Base-by-base conservation (phyloP, 2,329 filamentous ascomycete genomes). In the Microsporum canis region DNA sequence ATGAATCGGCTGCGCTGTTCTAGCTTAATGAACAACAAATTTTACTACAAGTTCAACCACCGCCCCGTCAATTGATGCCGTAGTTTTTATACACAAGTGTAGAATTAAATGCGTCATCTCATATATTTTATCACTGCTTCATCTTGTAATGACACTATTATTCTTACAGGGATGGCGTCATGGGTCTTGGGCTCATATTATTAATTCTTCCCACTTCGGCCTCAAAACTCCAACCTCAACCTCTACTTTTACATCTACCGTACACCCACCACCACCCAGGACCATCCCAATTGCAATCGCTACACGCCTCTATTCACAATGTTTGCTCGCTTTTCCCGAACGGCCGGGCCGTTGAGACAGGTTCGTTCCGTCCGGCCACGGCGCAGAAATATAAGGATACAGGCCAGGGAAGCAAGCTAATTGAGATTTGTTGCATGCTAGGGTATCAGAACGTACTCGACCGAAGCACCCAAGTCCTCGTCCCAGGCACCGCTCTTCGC, bases 381-480 rank as follows among this genome's bases (percentile, higher is more conserved):
- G 12, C 7, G 38, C 10, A n/a, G 17, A 14, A 5, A 43, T 14
- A 43, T n/a, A 5, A 41, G 38, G 17, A 23, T 23, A 23, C 17
- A 23, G 1, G 17, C 17, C 17, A 41, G 5, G n/a, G 10, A 8
- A 41, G 34, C 34, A 41, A 41, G 39, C 39, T 43, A 17, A 43
- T n/a, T 23, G 39, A n/a, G 14, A 43, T 4, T 39, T 41, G 39
- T 23, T 23, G 17, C 17, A 23, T 23, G 17, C 14, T 68, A 88
- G 85, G 80, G 82, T 71, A 78, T 84, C 72, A 84, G 85, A 71
- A 80, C 81, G 70, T 96, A 95, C 76, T 88, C 91, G 61, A 88
- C 75, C 74, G 70, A 83, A 84, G 75, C 60, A 14, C 58, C 63
- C 36, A 58, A 64, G 36, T 31, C 60, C n/a, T 61, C 60, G 77